Evolutionary conservation across 140 eudicot genomes (phyloP).

Genomic region (Oenanthe javanica): DNA sequence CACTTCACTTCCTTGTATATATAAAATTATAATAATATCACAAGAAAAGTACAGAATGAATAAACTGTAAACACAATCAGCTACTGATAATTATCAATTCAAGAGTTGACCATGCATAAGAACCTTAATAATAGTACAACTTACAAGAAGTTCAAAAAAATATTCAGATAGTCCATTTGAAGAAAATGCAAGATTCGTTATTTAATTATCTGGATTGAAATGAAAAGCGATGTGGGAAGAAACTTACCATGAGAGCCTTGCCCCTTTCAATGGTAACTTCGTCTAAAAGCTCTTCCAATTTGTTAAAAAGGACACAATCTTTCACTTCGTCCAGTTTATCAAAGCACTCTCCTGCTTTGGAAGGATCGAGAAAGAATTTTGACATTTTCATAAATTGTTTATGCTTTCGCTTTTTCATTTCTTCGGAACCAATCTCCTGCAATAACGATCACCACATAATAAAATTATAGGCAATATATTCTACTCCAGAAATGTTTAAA

Average conservation of each 20-base stretch:
- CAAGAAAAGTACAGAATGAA: not conserved
- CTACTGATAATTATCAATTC: not conserved
- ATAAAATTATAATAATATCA: not conserved
- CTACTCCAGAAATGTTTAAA: not conserved
- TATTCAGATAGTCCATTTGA: not conserved
- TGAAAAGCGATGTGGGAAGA: not conserved
- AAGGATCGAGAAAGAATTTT: conserved; percentile 60
- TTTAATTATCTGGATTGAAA: not conserved
- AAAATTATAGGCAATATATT: not conserved
- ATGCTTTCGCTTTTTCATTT: conserved; percentile 33
- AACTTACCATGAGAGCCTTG: conserved; percentile 45
- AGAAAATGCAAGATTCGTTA: not conserved
- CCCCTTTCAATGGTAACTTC: conserved; percentile 35
- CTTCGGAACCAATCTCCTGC: conserved; percentile 41
- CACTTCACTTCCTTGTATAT: not conserved
- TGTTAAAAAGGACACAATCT: conserved; percentile 38
- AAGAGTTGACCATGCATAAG: not conserved
- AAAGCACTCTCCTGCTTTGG: conserved; percentile 68
- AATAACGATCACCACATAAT: not conserved
- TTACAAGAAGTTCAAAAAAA: not conserved
- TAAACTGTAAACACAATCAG: not conserved
- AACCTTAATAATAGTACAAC: not conserved
- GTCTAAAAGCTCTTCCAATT: conserved; percentile 39
- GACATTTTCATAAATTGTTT: conserved; percentile 56
- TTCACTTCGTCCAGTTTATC: conserved; percentile 40